Evolutionary conservation across 2,329 filamentous ascomycete species (phyloP), one percentile per base, ranked within the genome.

Genomic region (Diaporthe velutina): DNA sequence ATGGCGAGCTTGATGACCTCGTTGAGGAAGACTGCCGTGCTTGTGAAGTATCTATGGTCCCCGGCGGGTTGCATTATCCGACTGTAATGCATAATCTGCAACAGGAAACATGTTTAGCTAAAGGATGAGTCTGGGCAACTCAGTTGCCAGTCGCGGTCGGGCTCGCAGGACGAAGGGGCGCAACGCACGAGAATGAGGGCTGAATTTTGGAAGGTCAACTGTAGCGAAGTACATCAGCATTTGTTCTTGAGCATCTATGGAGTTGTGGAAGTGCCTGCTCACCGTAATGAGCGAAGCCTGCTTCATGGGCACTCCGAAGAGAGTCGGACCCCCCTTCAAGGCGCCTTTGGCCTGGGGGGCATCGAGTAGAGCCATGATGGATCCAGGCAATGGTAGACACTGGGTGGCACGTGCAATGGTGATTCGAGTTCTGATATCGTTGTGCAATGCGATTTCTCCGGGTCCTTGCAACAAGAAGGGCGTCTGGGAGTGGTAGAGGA

Each of bases 11-110:
- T 98, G 79, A 98, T 90, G 61, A 98, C 90, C 85, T 99, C 97
- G 83, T 96, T 97, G 77, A 98, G 88, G 82, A 98, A 95, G 72
- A 99, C 95, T 57, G 96, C 96, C 13, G 97, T 98, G 55, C 96
- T 98, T 52, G 96, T 93, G 79, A 97, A 95, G 84, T 98, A 98
- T 82, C 96, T 93, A 81, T 96, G 94, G 78, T 95, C 94, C 82
- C 93, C 92, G 13, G 90, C 88, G 13, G 92, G 89, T n/a, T 95
- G 94, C 96, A 98, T 98, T 76, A 97, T 92, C 78, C 96, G 92
- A 40, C 96, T 98, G 84, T 98, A 98, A 86, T 98, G 96, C 89
- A 98, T 94, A 73, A 98, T 90, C 94, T 96, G 80, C 54, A 61
- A 70, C 25, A 17, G 68, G 28, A 42, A 17, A n/a, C 52, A 30